Conservation (phyloP, 2,329 filamentous ascomycete species). For the Sporothrix curviconia region DNA sequence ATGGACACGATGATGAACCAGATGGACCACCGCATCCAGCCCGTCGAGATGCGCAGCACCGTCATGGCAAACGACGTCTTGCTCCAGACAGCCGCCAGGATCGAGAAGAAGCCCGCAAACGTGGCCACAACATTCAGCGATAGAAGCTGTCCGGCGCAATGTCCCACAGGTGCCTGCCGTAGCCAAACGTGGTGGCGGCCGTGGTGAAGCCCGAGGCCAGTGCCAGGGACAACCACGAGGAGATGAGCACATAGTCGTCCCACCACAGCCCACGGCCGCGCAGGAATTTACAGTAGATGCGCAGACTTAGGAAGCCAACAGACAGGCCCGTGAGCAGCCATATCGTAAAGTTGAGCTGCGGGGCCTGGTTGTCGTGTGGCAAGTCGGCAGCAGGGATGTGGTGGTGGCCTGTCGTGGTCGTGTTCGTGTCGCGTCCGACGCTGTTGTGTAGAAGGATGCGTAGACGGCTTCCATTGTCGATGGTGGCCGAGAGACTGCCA, state of each 20-base stretch:
- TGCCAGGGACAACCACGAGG: constrained; percentile 22
- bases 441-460: not conserved
- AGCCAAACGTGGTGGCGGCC: constrained; percentile 17
- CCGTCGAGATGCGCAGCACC: constrained; percentile 28
- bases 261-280: constrained; percentile 25
- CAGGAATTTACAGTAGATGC: constrained; percentile 26
- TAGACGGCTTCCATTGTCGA: not conserved
- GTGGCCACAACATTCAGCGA: constrained; percentile 21
- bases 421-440: not conserved
- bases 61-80: constrained; percentile 35
- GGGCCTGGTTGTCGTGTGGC: constrained; percentile 19
- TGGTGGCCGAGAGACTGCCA: not conserved
- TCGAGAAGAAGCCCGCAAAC: constrained; percentile 24
- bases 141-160: constrained; percentile 2
- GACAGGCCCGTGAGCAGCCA: constrained; percentile 20
- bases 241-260: constrained; percentile 25
- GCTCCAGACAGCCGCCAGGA: constrained; percentile 28
- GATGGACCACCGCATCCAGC: constrained; percentile 23
- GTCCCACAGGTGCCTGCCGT: constrained; percentile 23
- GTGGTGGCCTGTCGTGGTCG: not conserved
- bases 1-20: constrained; percentile 31
- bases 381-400: not conserved
- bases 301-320: constrained; percentile 21
- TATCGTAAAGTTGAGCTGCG: constrained; percentile 21
- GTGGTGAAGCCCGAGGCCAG: constrained; percentile 18